Evolutionary conservation across 345 rosid genomes (phyloP), one percentile per base, ranked within the genome.

Genomic region (Corymbia maculata): DNA sequence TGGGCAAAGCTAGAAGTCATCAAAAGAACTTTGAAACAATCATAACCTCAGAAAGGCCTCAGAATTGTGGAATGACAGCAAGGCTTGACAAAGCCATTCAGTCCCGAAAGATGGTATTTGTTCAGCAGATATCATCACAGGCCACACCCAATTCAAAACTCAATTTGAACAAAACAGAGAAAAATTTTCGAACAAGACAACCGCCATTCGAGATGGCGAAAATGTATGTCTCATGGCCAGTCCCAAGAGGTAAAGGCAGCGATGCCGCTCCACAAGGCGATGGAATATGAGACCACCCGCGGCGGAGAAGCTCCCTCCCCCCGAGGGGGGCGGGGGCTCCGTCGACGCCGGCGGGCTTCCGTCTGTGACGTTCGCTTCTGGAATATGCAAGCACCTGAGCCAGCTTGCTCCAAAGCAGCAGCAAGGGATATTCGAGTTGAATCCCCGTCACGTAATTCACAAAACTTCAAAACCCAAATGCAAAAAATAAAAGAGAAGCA

Each of bases 51-150:
- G 49, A 36, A 51, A 44, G 64, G 92, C 93, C 92, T 92, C 92
- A 92, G 94, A 92, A 90, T 91, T 91, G 92, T 91, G 90, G 91
- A 92, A 89, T 52, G 9, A 87, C 93, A 92, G 85, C 94, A 91
- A 89, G 89, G 93, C 92, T 89, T 68, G 7, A 59, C 49, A 19
- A 88, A 88, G 90, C 92, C 93, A 89, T 90, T 92, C 92, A 91
- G 94, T 92, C 93, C 93, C 92, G 91, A 92, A 92, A 91, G 93
- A 91, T 90, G 93, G 93, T 90, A 22, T 15, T 32, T 51, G 50
- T 87, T 90, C 7, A 26, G 70, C 44, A 47, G 87, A 24, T 91
- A 19, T 93, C 91, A 36, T 89, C 94, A 91, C 52, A 11, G 94
- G 91, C 92, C 21, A 80, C 42, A 16, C 50, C 6, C 22, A 36